phyloP scores from a whole-genome alignment of 176 grass and related monocot species.

The Dendrocalamus sinicus region DNA sequence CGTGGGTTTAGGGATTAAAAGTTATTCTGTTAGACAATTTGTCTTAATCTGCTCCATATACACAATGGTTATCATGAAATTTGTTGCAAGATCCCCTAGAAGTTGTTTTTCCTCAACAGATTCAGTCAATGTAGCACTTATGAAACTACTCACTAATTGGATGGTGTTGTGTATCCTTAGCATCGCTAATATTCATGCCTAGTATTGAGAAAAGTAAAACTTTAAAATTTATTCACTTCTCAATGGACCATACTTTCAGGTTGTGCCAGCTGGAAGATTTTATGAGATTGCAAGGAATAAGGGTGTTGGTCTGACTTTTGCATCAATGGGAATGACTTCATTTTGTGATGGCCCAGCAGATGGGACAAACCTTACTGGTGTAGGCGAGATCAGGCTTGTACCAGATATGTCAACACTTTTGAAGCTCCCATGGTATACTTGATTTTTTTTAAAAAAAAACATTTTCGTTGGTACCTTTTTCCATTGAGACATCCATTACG shows the following conservation, averaged over 20 bases:
- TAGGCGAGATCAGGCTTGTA: conserved; percentile 86
- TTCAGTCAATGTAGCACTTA: neutral
- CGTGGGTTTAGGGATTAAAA: conserved; percentile 5
- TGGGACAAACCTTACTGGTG: conserved; percentile 83
- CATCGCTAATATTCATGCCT: neutral
- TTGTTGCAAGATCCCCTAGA: neutral
- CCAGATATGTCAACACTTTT: conserved; percentile 84
- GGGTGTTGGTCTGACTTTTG: conserved; percentile 83
- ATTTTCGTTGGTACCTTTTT: conserved; percentile 12
- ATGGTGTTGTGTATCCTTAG: neutral
- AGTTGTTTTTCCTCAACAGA: conserved; percentile 10
- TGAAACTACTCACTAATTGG: neutral
- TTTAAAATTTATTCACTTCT: conserved; percentile 30
- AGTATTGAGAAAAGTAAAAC: conserved; percentile 15
- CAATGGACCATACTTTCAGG: conserved; percentile 55
- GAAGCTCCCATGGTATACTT: conserved; percentile 84
- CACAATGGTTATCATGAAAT: conserved; percentile 25
- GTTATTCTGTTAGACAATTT: conserved; percentile 10
- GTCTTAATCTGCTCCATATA: neutral
- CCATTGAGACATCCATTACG: neutral
- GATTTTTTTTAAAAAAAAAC: conserved; percentile 18
- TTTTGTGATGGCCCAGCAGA: conserved; percentile 83
- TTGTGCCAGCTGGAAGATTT: conserved; percentile 79
- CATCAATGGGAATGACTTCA: conserved; percentile 82
- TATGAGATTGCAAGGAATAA: conserved; percentile 75